phyloP scores from a whole-genome alignment of 352 stramenopile genomes.

The Phytophthora hybrid region DNA sequence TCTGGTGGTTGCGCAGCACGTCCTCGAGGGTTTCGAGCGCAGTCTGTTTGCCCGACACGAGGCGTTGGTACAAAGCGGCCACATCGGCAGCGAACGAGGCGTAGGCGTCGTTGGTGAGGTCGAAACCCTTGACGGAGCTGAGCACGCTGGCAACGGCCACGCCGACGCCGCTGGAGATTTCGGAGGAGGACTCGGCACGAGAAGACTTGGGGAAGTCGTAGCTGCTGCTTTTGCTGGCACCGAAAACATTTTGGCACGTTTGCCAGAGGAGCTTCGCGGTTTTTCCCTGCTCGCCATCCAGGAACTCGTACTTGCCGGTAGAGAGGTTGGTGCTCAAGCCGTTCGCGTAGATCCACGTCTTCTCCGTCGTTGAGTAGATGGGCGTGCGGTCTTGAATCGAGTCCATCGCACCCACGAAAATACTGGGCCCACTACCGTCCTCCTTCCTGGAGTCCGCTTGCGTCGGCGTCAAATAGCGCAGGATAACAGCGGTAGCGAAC shows the following conservation, averaged over 20 bases:
- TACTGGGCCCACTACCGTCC: slow-evolving; percentile 5
- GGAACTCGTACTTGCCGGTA: slow-evolving; percentile 64
- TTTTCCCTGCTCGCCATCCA: slow-evolving; percentile 45
- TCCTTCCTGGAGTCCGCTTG: slow-evolving; percentile 41
- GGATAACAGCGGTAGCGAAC: slow-evolving; percentile 54
- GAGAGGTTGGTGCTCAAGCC: slow-evolving; percentile 52
- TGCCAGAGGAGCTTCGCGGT: slow-evolving; percentile 35
- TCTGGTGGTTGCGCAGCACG: slow-evolving; percentile 47
- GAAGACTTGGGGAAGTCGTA: slow-evolving; percentile 41
- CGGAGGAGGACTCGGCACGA: slow-evolving; percentile 34
- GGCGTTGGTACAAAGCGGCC: slow-evolving; percentile 58
- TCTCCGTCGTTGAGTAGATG: slow-evolving; percentile 39
- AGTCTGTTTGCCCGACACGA: slow-evolving; percentile 52
- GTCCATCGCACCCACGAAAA: slow-evolving; percentile 64
- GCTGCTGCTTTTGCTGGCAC: slow-evolving; percentile 51
- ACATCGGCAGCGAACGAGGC: slow-evolving; percentile 59
- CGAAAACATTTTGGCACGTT: slow-evolving; percentile 35
- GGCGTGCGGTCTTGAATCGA: slow-evolving; percentile 45
- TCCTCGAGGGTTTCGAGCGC: slow-evolving; percentile 50
- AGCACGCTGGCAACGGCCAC: slow-evolving; percentile 49
- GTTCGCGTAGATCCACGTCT: slow-evolving; percentile 55
- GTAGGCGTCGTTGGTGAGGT: slow-evolving; percentile 50
- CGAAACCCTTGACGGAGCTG: slow-evolving; percentile 47
- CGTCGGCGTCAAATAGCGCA: slow-evolving; percentile 62
- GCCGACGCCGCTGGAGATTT: slow-evolving; percentile 42